Base-by-base conservation (phyloP, 305 asterid genomes). In the Andrographis paniculata region DNA sequence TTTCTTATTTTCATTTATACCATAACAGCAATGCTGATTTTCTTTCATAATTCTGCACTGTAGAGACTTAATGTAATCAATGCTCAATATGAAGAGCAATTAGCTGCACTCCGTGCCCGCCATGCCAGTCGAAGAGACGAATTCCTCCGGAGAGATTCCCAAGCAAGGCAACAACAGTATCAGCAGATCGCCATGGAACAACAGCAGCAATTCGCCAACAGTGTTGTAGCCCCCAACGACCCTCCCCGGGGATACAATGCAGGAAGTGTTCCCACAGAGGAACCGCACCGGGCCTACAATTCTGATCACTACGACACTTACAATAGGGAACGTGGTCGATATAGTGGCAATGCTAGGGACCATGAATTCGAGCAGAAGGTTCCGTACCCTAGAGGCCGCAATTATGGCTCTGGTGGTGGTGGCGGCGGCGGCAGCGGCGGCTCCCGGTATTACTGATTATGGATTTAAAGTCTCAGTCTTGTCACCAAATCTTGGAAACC, bases 31-130 rank as follows among this genome's bases (percentile, higher is more conserved):
- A 24, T 24, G 15, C 31, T 36, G 56, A 31, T 49, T 54, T 43
- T n/a, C 57, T 17, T 31, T 1, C 50, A 36, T n/a, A 17, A 13
- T 22, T 49, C 24, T 51, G 28, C 48, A 37, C 65, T 61, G 55
- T 79, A 83, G 96, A 79, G 71, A 66, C 68, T 91, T 71, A 80
- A 77, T 48, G 53, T 73, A 43, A 87, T 91, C 73, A 80, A 84
- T 19, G 58, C 63, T 14, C 80, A 79, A 59, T 80, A 83, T 42
- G 89, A 87, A 38, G 96, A 80, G 73, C 95, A 79, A 60, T 71
- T 87, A 45, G 64, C 60, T 20, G 82, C 87, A 21, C 89, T 91
- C 44, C 77, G 99, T 31, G 63, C 84, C 38, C 77, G 59, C 42
- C 96, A 89, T 50, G 76, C 86, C 19, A 71, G 53, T 57, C 79